Evolutionary conservation across 2,329 filamentous ascomycete species (phyloP), one percentile per base, ranked within the genome.

Genomic region (Nigrospora oryzae): DNA sequence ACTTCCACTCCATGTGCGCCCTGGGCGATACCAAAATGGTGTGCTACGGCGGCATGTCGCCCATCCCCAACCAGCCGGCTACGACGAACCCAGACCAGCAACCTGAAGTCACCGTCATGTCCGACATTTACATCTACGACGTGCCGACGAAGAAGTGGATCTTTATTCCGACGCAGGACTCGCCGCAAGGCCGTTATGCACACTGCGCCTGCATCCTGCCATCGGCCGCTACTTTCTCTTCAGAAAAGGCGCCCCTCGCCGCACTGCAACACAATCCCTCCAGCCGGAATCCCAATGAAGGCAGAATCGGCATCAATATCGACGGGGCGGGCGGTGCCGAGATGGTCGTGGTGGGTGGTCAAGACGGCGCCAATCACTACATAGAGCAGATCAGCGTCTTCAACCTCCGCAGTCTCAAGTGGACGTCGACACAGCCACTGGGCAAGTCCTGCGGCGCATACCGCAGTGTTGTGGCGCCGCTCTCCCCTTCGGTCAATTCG

Each of bases 331-430:
- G 93, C 14, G 93, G 93, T 31, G 89, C 93, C 2, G 91, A 98
- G 63, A 96, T 98, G 91, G 79, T 98, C 6, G 84, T 98, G 13
- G 90, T 97, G 8, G 93, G 93, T 48, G 93, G 93, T 0, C 93
- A 98, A 64, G 93, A 98, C 59, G 93, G 87, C 44, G 84, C 85
- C n/a, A 98, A 98, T 63, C 90, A 95, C 63, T 98, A 98, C 60
- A 98, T 98, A 53, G 91, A 98, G 64, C 89, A 98, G 65, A 94
- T 98, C 51, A 97, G 89, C 61, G 89, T 98, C 3, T 98, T 98
- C 72, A 98, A 98, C 58, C 72, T 98, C 23, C 81, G 93, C 40
- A 96, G 89, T 61, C 69, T 97, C 48, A 95, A 93, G 66, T 98
- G 93, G 93, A 95, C 89, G 2, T 88, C 86, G 15, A 96, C 89